Evolutionary conservation across 2,329 filamentous ascomycete species (phyloP).

Genomic region (Cercospora sesami): DNA sequence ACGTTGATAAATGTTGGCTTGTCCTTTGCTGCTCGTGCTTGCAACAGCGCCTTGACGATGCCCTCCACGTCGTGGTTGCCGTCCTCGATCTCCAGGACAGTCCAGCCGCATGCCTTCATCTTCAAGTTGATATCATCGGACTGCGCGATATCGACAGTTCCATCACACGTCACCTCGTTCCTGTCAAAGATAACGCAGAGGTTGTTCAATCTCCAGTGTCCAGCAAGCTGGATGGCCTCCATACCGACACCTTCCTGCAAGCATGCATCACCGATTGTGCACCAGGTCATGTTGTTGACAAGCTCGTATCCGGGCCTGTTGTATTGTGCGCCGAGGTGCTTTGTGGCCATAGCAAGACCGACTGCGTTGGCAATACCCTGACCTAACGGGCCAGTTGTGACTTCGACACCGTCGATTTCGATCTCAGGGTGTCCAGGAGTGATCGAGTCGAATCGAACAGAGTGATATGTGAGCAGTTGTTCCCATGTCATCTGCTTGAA

Average conservation of each 20-base stretch:
- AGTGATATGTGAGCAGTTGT: constrained; percentile 58
- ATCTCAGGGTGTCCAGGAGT: constrained; percentile 56
- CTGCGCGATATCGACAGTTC: constrained; percentile 53
- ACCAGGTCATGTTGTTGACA: constrained; percentile 56
- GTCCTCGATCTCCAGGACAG: constrained; percentile 57
- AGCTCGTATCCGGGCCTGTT: constrained; percentile 53
- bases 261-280: constrained; percentile 60
- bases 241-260: constrained; percentile 59
- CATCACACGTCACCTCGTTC: constrained; percentile 61
- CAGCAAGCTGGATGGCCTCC: constrained; percentile 60
- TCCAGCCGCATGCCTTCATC: constrained; percentile 58
- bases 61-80: constrained; percentile 55
- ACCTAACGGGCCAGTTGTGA: constrained; percentile 60
- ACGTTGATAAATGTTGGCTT: constrained; percentile 61
- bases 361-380: constrained; percentile 62
- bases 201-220: constrained; percentile 58
- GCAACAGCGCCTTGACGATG: constrained; percentile 50
- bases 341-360: constrained; percentile 60
- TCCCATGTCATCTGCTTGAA: constrained; percentile 59
- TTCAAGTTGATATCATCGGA: constrained; percentile 59
- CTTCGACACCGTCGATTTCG: constrained; percentile 58
- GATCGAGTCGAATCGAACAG: constrained; percentile 49
- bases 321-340: constrained; percentile 57
- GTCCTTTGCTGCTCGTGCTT: constrained; percentile 38
- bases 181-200: constrained; percentile 61